Conservation (phyloP, 805 yeast genomes). For the Candida lessepsii region DNA sequence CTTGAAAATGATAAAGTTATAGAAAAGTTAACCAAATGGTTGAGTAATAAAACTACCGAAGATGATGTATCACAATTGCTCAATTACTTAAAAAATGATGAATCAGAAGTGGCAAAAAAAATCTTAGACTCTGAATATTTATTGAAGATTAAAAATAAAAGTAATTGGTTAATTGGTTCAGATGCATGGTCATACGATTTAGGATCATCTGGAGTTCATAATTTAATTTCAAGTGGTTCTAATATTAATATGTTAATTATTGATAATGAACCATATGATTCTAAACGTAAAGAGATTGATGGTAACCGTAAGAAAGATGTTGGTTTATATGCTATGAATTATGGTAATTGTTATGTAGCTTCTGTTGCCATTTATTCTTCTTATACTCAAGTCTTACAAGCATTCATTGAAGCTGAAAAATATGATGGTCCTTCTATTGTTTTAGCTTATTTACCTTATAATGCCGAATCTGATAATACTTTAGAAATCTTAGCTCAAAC, state of each 20-base stretch:
- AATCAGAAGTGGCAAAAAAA: slow-evolving; percentile 40
- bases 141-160: slow-evolving; percentile 40
- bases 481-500: slow-evolving; percentile 80
- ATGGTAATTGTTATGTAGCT: slow-evolving; percentile 85
- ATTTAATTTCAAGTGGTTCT: slow-evolving; percentile 68
- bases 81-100: slow-evolving; percentile 37
- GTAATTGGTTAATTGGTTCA: slow-evolving; percentile 87
- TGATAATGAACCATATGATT: slow-evolving; percentile 74
- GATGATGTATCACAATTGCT: slow-evolving; percentile 6
- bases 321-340: slow-evolving; percentile 93
- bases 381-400: slow-evolving; percentile 87
- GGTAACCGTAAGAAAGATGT: slow-evolving; percentile 79
- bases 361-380: slow-evolving; percentile 92
- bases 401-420: slow-evolving; percentile 84
- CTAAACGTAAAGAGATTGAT: slow-evolving; percentile 34
- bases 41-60: slow-evolving; percentile 33
- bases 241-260: slow-evolving; percentile 82
- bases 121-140: slow-evolving; percentile 47
- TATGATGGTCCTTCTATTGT: slow-evolving; percentile 90
- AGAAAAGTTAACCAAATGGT: slow-evolving; percentile 68
- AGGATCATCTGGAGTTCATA: slow-evolving; percentile 90
- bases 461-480: slow-evolving; percentile 62
- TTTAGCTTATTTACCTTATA: slow-evolving; percentile 83
- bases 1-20: slow-evolving; percentile 48
- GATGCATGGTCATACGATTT: slow-evolving; percentile 95